Evolutionary conservation across 2,329 filamentous ascomycete species (phyloP).

Genomic region (Calycina herbarum): DNA sequence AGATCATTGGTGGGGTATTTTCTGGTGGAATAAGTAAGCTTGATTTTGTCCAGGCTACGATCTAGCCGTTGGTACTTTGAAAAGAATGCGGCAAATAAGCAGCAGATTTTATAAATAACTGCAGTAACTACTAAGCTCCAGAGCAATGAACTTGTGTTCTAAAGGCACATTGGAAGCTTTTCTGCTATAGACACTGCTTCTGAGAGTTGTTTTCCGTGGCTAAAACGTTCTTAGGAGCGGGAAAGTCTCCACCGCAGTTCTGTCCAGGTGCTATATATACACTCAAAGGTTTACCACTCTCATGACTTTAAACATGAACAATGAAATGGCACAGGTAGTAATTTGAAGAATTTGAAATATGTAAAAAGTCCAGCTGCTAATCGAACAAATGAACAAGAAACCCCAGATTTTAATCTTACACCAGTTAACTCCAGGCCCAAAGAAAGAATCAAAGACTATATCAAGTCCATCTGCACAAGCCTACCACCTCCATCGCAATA

Average conservation of each 20-base stretch:
- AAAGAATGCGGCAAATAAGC: too few species aligned
- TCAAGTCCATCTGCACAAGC: not conserved
- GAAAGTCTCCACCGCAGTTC: not conserved
- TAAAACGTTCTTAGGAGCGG: too few species aligned
- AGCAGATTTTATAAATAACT: too few species aligned
- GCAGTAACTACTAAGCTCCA: too few species aligned
- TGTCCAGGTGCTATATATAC: not conserved
- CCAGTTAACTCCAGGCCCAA: not conserved
- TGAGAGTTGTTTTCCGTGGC: too few species aligned
- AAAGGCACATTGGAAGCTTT: too few species aligned
- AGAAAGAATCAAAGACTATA: not conserved
- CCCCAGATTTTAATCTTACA: not conserved
- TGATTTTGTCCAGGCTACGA: too few species aligned
- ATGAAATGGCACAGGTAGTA: not conserved
- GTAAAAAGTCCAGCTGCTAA: not conserved
- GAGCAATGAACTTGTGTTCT: too few species aligned
- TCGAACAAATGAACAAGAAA: not conserved
- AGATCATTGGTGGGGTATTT: too few species aligned
- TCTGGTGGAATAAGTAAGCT: too few species aligned
- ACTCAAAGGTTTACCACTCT: not conserved
- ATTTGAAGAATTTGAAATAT: not conserved
- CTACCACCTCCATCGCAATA: not conserved
- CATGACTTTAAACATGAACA: not conserved
- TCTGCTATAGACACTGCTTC: too few species aligned
- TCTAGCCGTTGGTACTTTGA: too few species aligned